Base-by-base conservation (phyloP, 1,284 basidiomycete species). In the Moesziomyces sp. region DNA sequence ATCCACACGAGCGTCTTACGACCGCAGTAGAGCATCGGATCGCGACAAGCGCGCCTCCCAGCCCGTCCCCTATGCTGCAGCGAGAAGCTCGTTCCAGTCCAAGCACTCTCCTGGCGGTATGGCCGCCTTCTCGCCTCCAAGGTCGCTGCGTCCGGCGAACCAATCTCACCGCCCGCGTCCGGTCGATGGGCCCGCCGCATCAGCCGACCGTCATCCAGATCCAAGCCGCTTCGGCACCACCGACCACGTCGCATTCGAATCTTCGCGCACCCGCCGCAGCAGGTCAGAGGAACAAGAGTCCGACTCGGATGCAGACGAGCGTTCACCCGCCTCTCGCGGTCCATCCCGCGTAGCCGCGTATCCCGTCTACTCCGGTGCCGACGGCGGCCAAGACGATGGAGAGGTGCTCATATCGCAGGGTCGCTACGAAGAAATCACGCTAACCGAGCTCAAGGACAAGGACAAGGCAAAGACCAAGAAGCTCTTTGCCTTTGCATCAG, bases 371-470 rank as follows among this genome's bases (percentile, higher is more conserved):
- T 63, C 70, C 16, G 70, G 57, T 23, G 46, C 43, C n/a, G 46
- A 62, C 10, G 62, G 49, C 26, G 47, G 52, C 14, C 44, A 58
- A 16, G 63, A 59, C 9, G 56, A 26, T 14, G 63, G 56, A 28
- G 70, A 73, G 26, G 70, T 73, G 44, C 56, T 73, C 51, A 63
- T 73, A 35, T 67, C 70, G 3, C 64, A 73, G 19, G 70, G 64
- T 3, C 59, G 60, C 10, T 64, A 73, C 43, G 59, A 73, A 30
- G 70, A 73, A n/a, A 56, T 59, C 18, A 46, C 43, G 0, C 50
- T 60, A 3, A 44, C 53, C 44, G 70, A 73, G 8, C 56, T 30
- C 23, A 33, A 33, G 30, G 24, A 28, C 7, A 72, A 64, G 19
- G 72, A 72, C 42, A 71, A 75, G 53, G 38, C 35, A 14, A 75